A percentile compares a stretch with the other conserved stretches of the same genome.
These are phyloP conservation scores for Apiospora malaysiana DNA, from an alignment of 2,329 filamentous ascomycete genomes.

Conservation along the genomic window DNA sequence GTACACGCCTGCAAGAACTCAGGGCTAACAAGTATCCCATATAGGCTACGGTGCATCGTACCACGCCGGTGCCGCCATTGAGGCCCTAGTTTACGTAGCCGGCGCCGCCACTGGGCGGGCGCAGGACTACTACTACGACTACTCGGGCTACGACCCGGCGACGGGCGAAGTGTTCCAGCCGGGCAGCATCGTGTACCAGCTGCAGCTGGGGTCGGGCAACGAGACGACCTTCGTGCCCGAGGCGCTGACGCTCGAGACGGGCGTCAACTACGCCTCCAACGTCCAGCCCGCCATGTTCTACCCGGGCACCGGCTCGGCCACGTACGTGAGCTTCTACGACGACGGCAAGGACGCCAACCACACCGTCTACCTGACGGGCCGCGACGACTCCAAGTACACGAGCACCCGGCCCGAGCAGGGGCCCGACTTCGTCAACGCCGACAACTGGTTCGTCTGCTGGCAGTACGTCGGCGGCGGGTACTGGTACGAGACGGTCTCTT, in stretches of 20 bases:
- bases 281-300: conserved; percentile 31
- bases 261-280: conserved; percentile 30
- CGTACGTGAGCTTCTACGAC: conserved; percentile 26
- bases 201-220: conserved; percentile 26
- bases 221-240: conserved; percentile 23
- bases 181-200: conserved; percentile 30
- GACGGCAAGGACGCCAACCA: conserved; percentile 26
- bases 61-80: conserved; percentile 32
- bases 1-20: background rate
- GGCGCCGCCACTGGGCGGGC: conserved; percentile 12
- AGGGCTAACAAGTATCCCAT: background rate
- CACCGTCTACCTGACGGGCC: conserved; percentile 30
- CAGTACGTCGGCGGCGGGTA: conserved; percentile 32
- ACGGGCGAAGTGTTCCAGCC: conserved; percentile 30
- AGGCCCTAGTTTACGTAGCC: conserved; percentile 33
- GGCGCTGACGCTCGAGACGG: conserved; percentile 25
- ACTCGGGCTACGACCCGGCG: conserved; percentile 27
- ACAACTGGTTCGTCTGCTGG: conserved; percentile 35
- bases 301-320: conserved; percentile 26
- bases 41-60: conserved; percentile 33
- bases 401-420: conserved; percentile 24
- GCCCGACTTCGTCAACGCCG: conserved; percentile 23
- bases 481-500: conserved; percentile 35
- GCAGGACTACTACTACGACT: conserved; percentile 35
- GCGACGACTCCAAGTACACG: conserved; percentile 33